phyloP scores from a whole-genome alignment of 345 rosid genomes.

The Angophora floribunda region DNA sequence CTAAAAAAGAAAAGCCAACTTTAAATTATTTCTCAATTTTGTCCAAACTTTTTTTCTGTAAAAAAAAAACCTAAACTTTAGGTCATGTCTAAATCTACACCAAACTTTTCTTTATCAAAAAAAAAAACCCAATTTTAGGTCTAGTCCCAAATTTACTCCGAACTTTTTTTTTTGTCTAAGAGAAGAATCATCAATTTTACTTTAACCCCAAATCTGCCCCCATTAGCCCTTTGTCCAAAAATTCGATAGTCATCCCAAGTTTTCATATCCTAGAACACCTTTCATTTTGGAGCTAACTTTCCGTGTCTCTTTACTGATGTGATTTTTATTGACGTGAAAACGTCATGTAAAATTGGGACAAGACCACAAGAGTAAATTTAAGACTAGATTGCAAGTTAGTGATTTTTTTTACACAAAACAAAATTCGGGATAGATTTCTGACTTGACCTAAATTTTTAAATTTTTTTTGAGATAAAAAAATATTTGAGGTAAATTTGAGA shows the following conservation, averaged over 20 bases:
- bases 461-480: no score
- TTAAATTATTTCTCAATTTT: not conserved
- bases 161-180: not conserved
- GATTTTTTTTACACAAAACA: no score
- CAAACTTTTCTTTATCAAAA: no score
- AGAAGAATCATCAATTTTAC: not conserved
- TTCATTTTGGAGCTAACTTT: no score
- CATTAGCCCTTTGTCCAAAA: not conserved
- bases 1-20: not conserved
- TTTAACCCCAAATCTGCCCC: not conserved
- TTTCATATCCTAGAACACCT: not conserved
- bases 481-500: accelerated
- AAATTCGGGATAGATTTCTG: no score
- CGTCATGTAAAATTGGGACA: not conserved
- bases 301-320: not conserved
- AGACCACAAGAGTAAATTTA: not conserved
- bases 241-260: not conserved
- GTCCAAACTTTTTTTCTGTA: not conserved
- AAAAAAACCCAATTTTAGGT: not conserved
- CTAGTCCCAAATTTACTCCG: not conserved
- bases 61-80: no score
- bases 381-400: not conserved
- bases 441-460: no score
- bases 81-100: not conserved
- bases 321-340: not conserved